Conservation (phyloP, 202 grass and related monocot genomes). For the Alloteropsis angusta region DNA sequence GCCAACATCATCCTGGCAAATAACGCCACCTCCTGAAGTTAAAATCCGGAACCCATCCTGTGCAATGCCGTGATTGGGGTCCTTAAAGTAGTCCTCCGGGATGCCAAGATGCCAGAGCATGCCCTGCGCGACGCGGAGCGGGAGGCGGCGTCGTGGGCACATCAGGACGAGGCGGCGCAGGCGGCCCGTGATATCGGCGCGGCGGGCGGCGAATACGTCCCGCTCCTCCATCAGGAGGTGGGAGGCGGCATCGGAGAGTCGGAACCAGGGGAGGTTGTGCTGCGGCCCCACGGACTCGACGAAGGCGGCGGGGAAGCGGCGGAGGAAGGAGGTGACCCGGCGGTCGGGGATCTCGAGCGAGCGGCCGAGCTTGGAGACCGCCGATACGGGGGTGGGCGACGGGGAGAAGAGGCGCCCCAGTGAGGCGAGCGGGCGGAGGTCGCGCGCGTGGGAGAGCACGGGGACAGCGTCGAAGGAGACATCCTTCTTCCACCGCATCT, state of each 20-base stretch:
- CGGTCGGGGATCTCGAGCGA: conserved; percentile 51
- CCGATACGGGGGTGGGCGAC: conserved; percentile 43
- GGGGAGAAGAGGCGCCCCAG: conserved; percentile 37
- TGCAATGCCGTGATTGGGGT: conserved; percentile 21
- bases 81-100: conserved; percentile 59
- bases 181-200: conserved; percentile 37
- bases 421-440: conserved; percentile 47
- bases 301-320: conserved; percentile 63
- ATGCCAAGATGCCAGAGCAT: conserved; percentile 76
- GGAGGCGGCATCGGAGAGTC: conserved; percentile 36
- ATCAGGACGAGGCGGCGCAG: conserved; percentile 57
- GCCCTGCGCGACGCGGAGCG: conserved; percentile 47
- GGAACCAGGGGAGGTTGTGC: conserved; percentile 70
- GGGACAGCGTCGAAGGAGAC: conserved; percentile 45
- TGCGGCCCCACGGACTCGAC: conserved; percentile 61
- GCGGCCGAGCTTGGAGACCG: conserved; percentile 55
- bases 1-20: neutral
- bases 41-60: conserved; percentile 52
- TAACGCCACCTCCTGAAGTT: conserved; percentile 3
- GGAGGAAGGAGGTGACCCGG: conserved; percentile 53
- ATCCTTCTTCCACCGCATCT: conserved; percentile 83
- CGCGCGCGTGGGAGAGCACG: conserved; percentile 37
- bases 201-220: conserved; percentile 29
- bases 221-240: conserved; percentile 42
- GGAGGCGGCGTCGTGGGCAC: conserved; percentile 38